Evolutionary conservation across 768 basidiomycete species (phyloP).

Genomic region (Mycena kentingensis): DNA sequence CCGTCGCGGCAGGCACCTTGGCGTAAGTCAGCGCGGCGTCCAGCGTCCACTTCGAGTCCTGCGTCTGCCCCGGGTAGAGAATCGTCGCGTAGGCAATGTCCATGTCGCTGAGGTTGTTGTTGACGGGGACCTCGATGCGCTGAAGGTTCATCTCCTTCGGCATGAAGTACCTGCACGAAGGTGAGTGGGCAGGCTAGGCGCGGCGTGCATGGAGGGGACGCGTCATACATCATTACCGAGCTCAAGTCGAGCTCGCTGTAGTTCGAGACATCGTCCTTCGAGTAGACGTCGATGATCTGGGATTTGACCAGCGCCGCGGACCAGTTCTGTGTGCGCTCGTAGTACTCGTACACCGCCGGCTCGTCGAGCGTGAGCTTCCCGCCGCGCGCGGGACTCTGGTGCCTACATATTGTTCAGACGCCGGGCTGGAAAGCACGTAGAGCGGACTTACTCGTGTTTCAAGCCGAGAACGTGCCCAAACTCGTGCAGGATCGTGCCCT

Average conservation of each 20-base stretch:
- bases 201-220: background rate
- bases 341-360: constrained; percentile 2
- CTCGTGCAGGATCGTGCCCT: constrained; percentile 27
- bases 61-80: constrained; percentile 8
- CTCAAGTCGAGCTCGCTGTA: constrained; percentile 4
- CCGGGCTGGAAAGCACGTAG: background rate
- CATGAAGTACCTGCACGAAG: constrained; percentile 20
- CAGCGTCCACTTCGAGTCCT: constrained; percentile 8
- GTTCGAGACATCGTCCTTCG: background rate
- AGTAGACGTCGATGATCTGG: constrained; percentile 2
- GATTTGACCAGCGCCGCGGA: background rate
- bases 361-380: background rate
- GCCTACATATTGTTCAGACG: constrained; percentile 15
- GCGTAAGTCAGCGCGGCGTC: background rate
- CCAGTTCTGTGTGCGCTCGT: background rate
- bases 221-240: background rate
- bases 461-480: constrained; percentile 30
- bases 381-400: background rate
- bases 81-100: constrained; percentile 15
- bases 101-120: constrained; percentile 4
- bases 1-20: too few species aligned
- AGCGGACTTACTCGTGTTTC: constrained; percentile 21
- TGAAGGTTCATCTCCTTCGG: constrained; percentile 13
- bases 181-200: background rate
- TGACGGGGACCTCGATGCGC: constrained; percentile 2